Evolutionary conservation across 2,329 filamentous ascomycete genomes (phyloP).

Genomic region (Fusarium siculi): DNA sequence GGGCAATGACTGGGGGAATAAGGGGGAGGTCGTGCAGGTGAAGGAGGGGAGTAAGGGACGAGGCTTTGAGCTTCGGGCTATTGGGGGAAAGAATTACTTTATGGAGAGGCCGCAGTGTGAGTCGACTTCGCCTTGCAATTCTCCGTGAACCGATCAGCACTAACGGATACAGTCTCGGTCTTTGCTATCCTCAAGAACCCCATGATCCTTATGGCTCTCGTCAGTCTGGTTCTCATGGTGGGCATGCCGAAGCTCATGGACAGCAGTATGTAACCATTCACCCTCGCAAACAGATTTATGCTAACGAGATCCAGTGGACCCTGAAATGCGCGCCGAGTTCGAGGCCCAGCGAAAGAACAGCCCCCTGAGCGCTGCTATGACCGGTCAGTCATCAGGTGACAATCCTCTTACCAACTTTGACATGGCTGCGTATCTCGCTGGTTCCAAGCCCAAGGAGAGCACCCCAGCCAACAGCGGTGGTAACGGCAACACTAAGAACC

Average conservation of each 20-base stretch:
- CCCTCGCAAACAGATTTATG: neutral
- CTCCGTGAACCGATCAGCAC: neutral
- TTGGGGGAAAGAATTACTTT: constrained; percentile 79
- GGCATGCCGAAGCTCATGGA: constrained; percentile 96
- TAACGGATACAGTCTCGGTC: constrained; percentile 70
- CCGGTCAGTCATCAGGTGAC: constrained; percentile 45
- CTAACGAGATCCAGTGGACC: constrained; percentile 76
- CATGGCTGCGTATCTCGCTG: constrained; percentile 72
- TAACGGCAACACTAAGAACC: constrained; percentile 49
- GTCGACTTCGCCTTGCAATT: constrained; percentile 48
- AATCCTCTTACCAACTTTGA: constrained; percentile 67
- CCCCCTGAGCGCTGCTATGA: constrained; percentile 69
- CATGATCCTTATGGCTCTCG: constrained; percentile 92
- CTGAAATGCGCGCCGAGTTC: constrained; percentile 93
- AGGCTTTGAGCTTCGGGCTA: constrained; percentile 69
- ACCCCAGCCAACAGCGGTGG: constrained; percentile 33
- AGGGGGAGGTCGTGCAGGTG: constrained; percentile 69
- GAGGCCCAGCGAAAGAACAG: constrained; percentile 87
- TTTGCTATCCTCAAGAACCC: constrained; percentile 88
- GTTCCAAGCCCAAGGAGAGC: constrained; percentile 58
- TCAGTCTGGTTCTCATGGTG: constrained; percentile 84
- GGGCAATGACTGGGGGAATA: constrained; percentile 90
- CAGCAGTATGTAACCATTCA: constrained; percentile 75
- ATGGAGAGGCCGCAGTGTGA: constrained; percentile 79
- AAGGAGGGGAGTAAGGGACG: constrained; percentile 51